Base-by-base conservation (phyloP, 768 basidiomycete species). In the Xerocomus brunneocitrinus region DNA sequence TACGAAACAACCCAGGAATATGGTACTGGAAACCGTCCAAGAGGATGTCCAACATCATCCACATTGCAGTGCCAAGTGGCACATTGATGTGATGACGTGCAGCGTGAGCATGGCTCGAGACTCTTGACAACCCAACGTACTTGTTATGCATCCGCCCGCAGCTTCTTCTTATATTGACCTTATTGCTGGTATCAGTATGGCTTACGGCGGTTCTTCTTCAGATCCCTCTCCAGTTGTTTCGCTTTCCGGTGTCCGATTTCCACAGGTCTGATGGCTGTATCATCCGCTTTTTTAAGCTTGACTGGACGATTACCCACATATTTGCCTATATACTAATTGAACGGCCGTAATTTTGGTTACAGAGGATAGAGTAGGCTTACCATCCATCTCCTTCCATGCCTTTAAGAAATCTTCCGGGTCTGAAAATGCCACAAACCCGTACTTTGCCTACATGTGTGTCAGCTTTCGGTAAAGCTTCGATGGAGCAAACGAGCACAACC, bases 341-440 rank as follows among this genome's bases (percentile, higher is more conserved):
- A 14, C 47, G 48, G 36, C 28, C 32, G 48, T 27, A 42, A 46
- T 14, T 8, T 19, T 12, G 28, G 24, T 27, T 3, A 12, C 4
- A 42, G 9, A 52, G 50, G 30, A 30, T 49, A 1, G 42, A 7
- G 8, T 38, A 40, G 1, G 67, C 88, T 34, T 61, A 91, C 95
- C 95, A 70, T 98, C 94, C 95, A 97, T 98, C 70, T 98, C 95
- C 68, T 98, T 98, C 95, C 95, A 99, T 16, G 95, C 95, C 67
- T 85, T 95, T 52, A 99, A 69, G 70, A 98, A 98, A 68, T 99
- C 97, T 72, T 99, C 97, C 0, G 97, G 97, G 65, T 98, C 97
- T 41, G 90, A 91, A 71, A 98, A 99, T 1, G 92, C 92, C 27
- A 98, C 92, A 65, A 99, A 99, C 4, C 95, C 97, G 65, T 86